Conservation (phyloP, 495 filamentous ascomycete species). For the Penicillium desertorum region DNA sequence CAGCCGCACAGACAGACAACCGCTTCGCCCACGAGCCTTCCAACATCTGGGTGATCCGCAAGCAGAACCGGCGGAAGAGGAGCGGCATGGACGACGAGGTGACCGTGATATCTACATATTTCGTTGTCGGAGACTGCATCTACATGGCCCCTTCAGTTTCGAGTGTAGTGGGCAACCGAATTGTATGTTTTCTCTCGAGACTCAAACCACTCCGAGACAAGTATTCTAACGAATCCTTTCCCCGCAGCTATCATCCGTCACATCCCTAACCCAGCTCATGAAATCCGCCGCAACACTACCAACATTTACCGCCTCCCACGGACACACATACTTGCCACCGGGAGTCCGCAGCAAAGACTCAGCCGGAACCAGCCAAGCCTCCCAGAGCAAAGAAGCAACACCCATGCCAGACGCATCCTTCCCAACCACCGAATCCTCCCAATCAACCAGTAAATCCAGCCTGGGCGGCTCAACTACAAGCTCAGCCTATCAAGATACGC, state of each 20-base stretch:
- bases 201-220: constrained; percentile 17
- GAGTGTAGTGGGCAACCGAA: constrained; percentile 71
- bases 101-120: constrained; percentile 73
- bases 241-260: constrained; percentile 57
- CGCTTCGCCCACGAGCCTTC: constrained; percentile 52
- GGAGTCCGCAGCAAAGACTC: constrained; percentile 39
- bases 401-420: constrained; percentile 53
- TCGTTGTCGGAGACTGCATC: constrained; percentile 78
- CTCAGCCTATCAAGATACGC: constrained; percentile 45
- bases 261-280: constrained; percentile 67
- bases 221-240: constrained; percentile 37
- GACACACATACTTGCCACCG: constrained; percentile 69
- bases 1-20: constrained; percentile 62
- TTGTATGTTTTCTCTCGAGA: constrained; percentile 53
- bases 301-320: constrained; percentile 69
- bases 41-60: constrained; percentile 89
- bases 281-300: constrained; percentile 60
- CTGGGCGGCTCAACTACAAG: constrained; percentile 36
- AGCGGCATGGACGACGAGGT: constrained; percentile 64
- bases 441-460: constrained; percentile 36
- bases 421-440: constrained; percentile 20
- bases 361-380: constrained; percentile 27
- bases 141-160: constrained; percentile 85
- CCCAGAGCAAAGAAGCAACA: constrained; percentile 57
- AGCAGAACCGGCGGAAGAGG: constrained; percentile 71